These are phyloP conservation scores for Fraxinus floribunda DNA, from an alignment of 305 asterid species.

Conservation along the genomic window DNA sequence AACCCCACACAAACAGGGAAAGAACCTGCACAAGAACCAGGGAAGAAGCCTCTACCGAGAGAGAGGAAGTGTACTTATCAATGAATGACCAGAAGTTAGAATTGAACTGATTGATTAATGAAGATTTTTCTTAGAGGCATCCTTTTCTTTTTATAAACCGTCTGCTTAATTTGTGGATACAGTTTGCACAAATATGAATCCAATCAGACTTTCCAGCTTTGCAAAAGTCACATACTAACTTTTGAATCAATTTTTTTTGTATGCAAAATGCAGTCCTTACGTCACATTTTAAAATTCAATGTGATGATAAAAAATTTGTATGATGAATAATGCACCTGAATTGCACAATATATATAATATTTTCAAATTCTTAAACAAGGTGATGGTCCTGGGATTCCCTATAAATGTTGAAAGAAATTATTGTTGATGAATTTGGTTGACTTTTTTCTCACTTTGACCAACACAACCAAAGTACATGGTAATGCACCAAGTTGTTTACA, in stretches of 20 bases:
- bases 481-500: not conserved
- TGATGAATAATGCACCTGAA: not conserved
- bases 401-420: not conserved
- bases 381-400: not conserved
- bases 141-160: not conserved
- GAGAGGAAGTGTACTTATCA: no score
- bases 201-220: no score
- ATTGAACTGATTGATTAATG: not conserved
- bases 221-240: no score
- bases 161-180: no score
- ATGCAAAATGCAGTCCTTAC: not conserved
- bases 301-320: not conserved
- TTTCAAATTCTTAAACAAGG: not conserved
- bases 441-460: not conserved
- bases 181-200: no score
- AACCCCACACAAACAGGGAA: no score
- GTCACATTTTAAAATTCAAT: not conserved
- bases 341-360: no score
- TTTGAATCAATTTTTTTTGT: not conserved
- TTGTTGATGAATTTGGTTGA: no score
- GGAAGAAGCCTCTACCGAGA: no score
- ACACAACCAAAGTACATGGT: not conserved
- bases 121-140: not conserved
- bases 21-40: no score
- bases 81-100: not conserved